These are phyloP conservation scores for Trypanosoma theileri DNA, from an alignment of 208 protist genomes.

Conservation along the genomic window DNA sequence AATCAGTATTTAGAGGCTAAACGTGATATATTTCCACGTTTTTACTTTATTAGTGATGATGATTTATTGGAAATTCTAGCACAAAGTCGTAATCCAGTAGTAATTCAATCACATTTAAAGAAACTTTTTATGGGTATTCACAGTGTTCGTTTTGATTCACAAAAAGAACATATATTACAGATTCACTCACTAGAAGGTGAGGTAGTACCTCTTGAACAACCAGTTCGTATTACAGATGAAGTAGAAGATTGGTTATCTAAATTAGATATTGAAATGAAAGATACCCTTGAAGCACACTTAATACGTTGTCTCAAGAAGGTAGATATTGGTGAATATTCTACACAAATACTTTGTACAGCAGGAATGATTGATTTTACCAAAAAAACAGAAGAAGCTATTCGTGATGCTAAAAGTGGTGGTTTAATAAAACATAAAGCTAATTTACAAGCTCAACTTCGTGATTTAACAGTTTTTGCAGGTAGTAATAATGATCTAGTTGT, in stretches of 20 bases:
- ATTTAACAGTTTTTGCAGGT: conserved; percentile 79
- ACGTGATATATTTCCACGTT: conserved; percentile 95
- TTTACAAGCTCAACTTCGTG: conserved; percentile 76
- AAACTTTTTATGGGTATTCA: conserved; percentile 98
- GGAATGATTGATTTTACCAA: conserved; percentile 95
- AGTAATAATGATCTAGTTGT: conserved; percentile 87
- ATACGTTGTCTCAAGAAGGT: conserved; percentile 74
- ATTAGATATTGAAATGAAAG: conserved; percentile 93
- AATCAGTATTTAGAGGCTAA: conserved; percentile 98
- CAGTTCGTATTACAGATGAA: conserved; percentile 91
- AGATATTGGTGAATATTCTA: conserved; percentile 91
- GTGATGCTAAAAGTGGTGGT: conserved; percentile 57
- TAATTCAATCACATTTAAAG: conserved; percentile 98
- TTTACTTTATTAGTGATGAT: conserved; percentile 99
- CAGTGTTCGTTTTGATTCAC: conserved; percentile 92
- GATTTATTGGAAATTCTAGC: conserved; percentile 98
- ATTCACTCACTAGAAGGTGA: conserved; percentile 94
- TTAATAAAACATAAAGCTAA: conserved; percentile 76
- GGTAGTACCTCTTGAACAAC: conserved; percentile 87
- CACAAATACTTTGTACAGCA: conserved; percentile 94
- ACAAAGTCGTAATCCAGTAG: conserved; percentile 93
- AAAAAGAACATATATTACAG: conserved; percentile 86
- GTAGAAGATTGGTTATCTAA: conserved; percentile 95
- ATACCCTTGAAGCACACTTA: conserved; percentile 89
- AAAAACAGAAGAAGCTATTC: conserved; percentile 89